A percentile compares a stretch with the other conserved stretches of the same genome.
phyloP scores from a whole-genome alignment of 2,329 filamentous ascomycete genomes.

The Aspergillus puulaauensis region DNA sequence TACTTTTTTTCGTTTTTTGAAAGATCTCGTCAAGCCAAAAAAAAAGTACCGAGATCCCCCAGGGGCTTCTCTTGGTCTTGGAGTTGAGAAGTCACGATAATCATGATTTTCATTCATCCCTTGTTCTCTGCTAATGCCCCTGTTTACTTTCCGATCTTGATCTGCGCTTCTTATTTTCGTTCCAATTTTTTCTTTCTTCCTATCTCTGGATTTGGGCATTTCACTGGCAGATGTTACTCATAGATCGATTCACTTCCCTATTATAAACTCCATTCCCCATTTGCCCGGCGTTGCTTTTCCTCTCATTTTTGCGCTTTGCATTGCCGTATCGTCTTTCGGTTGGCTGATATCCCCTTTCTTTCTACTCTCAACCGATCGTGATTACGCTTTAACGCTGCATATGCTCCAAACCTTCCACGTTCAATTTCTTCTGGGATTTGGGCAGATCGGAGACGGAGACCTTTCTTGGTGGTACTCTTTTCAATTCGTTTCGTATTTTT shows the following conservation, averaged over 20 bases:
- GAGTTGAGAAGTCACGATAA: conserved; percentile 35
- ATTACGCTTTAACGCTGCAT: background rate
- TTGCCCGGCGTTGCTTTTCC: conserved; percentile 29
- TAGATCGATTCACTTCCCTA: conserved; percentile 36
- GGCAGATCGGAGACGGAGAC: conserved; percentile 8
- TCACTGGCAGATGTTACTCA: conserved; percentile 37
- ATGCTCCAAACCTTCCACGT: background rate
- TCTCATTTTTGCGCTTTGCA: conserved; percentile 24
- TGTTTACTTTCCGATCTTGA: conserved; percentile 26
- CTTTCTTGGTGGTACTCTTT: conserved; percentile 10
- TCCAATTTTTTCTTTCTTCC: conserved; percentile 19
- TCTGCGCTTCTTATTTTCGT: conserved; percentile 30
- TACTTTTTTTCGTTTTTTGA: conserved; percentile 17
- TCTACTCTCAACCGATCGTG: conserved; percentile 11
- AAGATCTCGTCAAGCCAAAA: conserved; percentile 18
- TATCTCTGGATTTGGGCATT: conserved; percentile 33
- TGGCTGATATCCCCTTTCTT: conserved; percentile 19
- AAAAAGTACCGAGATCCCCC: conserved; percentile 12
- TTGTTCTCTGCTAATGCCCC: conserved; percentile 23
- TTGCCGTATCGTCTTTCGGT: conserved; percentile 26
- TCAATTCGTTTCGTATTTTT: background rate
- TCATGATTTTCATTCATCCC: conserved; percentile 39
- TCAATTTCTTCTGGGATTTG: background rate
- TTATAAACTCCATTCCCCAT: conserved; percentile 15
- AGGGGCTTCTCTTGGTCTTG: conserved; percentile 19